phyloP scores from a whole-genome alignment of 129 eudicot species.

The Tagetes erecta region DNA sequence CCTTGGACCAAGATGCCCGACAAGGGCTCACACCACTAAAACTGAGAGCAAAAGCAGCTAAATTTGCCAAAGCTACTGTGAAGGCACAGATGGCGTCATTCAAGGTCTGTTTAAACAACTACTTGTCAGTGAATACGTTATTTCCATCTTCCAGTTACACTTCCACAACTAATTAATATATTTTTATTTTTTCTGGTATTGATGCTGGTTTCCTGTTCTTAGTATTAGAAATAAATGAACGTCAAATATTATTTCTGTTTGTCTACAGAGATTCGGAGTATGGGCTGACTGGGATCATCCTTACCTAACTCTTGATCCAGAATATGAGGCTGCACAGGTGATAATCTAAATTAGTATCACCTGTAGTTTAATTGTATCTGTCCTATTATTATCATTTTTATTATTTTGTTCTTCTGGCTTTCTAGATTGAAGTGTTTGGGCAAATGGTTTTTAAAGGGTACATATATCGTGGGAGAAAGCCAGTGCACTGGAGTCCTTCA shows the following conservation, averaged over 20 bases:
- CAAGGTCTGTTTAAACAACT: conserved; percentile 52
- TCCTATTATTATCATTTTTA: not conserved
- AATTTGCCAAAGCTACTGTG: conserved; percentile 91
- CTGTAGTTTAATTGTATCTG: not conserved
- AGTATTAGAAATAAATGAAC: not conserved
- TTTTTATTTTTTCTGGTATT: not conserved
- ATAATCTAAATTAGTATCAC: not conserved
- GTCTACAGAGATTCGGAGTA: conserved; percentile 77
- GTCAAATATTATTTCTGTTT: conserved; percentile 17
- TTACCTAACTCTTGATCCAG: conserved; percentile 96
- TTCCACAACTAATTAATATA: not conserved
- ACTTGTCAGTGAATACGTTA: not conserved
- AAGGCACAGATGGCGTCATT: conserved; percentile 95
- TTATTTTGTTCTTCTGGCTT: not conserved
- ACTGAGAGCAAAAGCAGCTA: conserved; percentile 97
- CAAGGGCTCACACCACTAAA: conserved; percentile 82
- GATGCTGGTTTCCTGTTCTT: not conserved
- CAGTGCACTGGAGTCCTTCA: conserved; percentile 99
- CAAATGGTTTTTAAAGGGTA: conserved; percentile 62
- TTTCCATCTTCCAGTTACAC: conserved; percentile 11
- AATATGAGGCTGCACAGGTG: conserved; percentile 99
- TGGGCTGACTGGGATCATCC: conserved; percentile 99
- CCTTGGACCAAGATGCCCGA: conserved; percentile 87
- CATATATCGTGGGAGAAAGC: conserved; percentile 94
- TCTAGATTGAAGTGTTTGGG: conserved; percentile 16